Conservation (phyloP, 108 stramenopile genomes). For the Nannochloropsis oceanica region DNA sequence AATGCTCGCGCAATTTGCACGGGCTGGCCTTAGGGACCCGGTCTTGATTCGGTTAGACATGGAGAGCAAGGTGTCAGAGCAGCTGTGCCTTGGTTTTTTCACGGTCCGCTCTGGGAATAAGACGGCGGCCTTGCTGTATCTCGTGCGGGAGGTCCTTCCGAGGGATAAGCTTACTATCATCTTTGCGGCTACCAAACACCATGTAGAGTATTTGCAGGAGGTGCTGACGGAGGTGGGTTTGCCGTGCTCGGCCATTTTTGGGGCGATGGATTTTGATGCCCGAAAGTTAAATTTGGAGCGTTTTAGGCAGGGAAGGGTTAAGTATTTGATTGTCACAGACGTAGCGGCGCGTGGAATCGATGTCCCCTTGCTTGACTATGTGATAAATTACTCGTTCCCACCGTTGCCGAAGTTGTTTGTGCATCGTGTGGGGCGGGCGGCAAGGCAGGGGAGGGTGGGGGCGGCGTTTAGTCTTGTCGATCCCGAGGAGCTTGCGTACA, state of each 20-base stretch:
- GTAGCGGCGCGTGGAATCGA: slow-evolving; percentile 96
- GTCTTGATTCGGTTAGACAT: slow-evolving; percentile 81
- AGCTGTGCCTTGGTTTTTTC: slow-evolving; percentile 78
- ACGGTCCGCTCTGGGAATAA: slow-evolving; percentile 73
- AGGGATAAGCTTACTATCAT: slow-evolving; percentile 35
- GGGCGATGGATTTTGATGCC: slow-evolving; percentile 86
- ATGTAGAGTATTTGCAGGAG: slow-evolving; percentile 81
- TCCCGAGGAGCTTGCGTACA: slow-evolving; percentile 90
- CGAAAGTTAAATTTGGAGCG: slow-evolving; percentile 62
- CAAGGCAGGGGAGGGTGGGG: slow-evolving; percentile 73
- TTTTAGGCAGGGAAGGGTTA: slow-evolving; percentile 54
- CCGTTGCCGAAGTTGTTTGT: slow-evolving; percentile 84
- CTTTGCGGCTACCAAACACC: slow-evolving; percentile 91
- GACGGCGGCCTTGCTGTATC: slow-evolving; percentile 76
- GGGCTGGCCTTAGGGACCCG: slow-evolving; percentile 83
- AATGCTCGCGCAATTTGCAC: slow-evolving; percentile 85
- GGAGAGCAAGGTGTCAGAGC: slow-evolving; percentile 77
- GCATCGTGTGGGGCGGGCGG: slow-evolving; percentile 83
- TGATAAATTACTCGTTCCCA: slow-evolving; percentile 91
- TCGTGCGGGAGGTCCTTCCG: slow-evolving; percentile 68
- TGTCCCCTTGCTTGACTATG: slow-evolving; percentile 91
- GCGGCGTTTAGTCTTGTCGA: slow-evolving; percentile 79
- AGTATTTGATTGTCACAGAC: slow-evolving; percentile 78
- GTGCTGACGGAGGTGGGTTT: slow-evolving; percentile 45
- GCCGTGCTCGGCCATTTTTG: slow-evolving; percentile 67